Evolutionary conservation across 768 basidiomycete species (phyloP), one percentile per base, ranked within the genome.

Genomic region (Xerocomellus dryophilus): DNA sequence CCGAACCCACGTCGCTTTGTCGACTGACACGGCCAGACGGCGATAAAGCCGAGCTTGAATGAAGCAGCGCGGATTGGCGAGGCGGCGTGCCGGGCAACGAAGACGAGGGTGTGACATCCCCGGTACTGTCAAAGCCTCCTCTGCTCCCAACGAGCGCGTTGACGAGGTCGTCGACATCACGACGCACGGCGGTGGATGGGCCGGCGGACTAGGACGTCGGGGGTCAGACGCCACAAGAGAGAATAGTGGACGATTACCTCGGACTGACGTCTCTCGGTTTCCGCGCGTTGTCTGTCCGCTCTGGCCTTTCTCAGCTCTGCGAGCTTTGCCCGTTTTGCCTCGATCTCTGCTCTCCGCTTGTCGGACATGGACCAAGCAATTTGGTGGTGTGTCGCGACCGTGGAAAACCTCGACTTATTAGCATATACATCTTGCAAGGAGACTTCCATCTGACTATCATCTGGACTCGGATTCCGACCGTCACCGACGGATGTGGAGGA

Each of bases 321-420:
- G 32, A 98, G 84, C 71, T 93, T 94, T 11, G 84, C 83, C 57
- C 86, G 77, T 74, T 98, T 98, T 23, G 86, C 90, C 70, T 93
- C 93, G 55, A 98, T 89, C 73, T 97, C 94, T 65, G 85, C 85
- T 66, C 90, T 75, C 45, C 92, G 80, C 71, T 81, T 81, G 62
- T 86, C 82, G 50, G 86, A 84, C 78, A 79, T 82, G 48, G 42
- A n/a, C 29, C 38, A 18, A 25, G 17, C 1, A 17, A 29, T 34
- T 23, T 38, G 5, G 21, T 42, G 53, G 44, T 43, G 23, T 47
- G 29, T 6, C 39, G 53, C 43, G 50, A 54, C 55, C 59, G 64
- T 63, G 65, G 58, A 59, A 62, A 61, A 54, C 14, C 23, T 29
- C 29, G 9, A 29, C 9, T n/a, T n/a, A n/a, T n/a, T n/a, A n/a